phyloP scores from a whole-genome alignment of 129 eudicot species.

The Artemisia tridentata region DNA sequence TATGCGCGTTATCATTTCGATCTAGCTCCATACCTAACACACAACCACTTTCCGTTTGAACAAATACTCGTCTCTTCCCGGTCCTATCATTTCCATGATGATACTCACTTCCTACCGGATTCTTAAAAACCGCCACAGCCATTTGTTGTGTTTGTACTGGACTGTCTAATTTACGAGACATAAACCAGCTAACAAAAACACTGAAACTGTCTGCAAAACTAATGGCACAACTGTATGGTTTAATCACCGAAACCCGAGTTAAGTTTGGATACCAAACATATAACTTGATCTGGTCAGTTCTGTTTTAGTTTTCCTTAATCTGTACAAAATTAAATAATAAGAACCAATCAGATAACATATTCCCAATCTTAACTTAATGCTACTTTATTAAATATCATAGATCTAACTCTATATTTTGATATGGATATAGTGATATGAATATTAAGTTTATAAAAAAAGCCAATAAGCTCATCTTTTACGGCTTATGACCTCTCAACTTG shows the following conservation, averaged over 20 bases:
- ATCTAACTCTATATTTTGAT: too few species aligned
- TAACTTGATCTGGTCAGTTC: slow-evolving; percentile 18
- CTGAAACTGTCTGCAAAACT: slow-evolving; percentile 33
- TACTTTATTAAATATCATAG: too few species aligned
- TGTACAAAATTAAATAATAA: slow-evolving; percentile 3
- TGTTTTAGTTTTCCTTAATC: slow-evolving; percentile 9
- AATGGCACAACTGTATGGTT: slow-evolving; percentile 6
- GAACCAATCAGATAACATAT: too few species aligned
- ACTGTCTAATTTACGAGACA: slow-evolving; percentile 60
- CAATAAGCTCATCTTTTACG: too few species aligned
- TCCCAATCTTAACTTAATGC: too few species aligned
- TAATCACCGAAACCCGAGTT: slow-evolving; percentile 26
- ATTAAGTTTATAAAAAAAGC: too few species aligned
- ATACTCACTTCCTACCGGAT: slow-evolving; percentile 65
- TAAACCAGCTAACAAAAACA: slow-evolving; percentile 32
- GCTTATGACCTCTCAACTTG: too few species aligned
- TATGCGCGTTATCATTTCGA: slow-evolving; percentile 81
- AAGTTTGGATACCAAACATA: background rate
- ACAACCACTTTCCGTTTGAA: slow-evolving; percentile 86
- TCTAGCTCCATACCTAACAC: slow-evolving; percentile 92
- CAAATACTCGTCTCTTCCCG: slow-evolving; percentile 80
- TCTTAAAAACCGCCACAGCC: slow-evolving; percentile 70
- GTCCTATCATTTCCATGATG: slow-evolving; percentile 59
- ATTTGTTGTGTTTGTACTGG: slow-evolving; percentile 85
- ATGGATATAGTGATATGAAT: too few species aligned